Base-by-base conservation (phyloP, 148 eudicot species). In the Nepenthes gracilis region DNA sequence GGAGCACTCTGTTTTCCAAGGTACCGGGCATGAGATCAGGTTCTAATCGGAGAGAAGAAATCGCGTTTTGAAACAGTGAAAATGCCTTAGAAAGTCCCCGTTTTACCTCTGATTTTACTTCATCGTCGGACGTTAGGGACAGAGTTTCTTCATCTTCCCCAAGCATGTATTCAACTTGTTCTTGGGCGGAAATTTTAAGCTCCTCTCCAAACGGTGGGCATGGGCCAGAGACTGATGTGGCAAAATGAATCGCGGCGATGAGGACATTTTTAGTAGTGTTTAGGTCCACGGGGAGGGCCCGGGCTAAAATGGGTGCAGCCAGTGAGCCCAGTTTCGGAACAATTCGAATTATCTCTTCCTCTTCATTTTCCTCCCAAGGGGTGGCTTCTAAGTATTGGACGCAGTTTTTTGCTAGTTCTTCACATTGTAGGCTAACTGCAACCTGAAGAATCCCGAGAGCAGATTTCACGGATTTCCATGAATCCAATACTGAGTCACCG, bases 111-210 rank as follows among this genome's bases (percentile, higher is more conserved):
- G 65, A 55, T 61, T 59, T 80, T 1, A 88, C 81, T 54, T 88
- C 81, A 38, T 77, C 71, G 47, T 88, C 88, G 6, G 83, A 73
- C 47, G 70, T 77, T 56, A 91, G 74, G 13, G 81, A 57, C 0
- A 81, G 79, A 5, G 81, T 78, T 34, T 80, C 90, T 55, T 78
- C 84, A 52, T 82, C 94, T 63, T 84, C 82, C 32, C 75, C 86
- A 36, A 92, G 79, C 98, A 92, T 88, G 86, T 78, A 92, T 9
- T 88, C 98, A 5, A 85, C 83, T 77, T 92, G 98, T 76, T 92
- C 90, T 72, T 82, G 98, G 43, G 98, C 98, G 43, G 91, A 88
- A 52, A 62, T 73, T 68, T 77, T 77, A 13, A 88, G 79, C 63
- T 84, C 94, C 65, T 88, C 82, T 33, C 80, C 86, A 69, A 85